Evolutionary conservation across 352 stramenopile genomes (phyloP).

Genomic region (Phytophthora vignae): DNA sequence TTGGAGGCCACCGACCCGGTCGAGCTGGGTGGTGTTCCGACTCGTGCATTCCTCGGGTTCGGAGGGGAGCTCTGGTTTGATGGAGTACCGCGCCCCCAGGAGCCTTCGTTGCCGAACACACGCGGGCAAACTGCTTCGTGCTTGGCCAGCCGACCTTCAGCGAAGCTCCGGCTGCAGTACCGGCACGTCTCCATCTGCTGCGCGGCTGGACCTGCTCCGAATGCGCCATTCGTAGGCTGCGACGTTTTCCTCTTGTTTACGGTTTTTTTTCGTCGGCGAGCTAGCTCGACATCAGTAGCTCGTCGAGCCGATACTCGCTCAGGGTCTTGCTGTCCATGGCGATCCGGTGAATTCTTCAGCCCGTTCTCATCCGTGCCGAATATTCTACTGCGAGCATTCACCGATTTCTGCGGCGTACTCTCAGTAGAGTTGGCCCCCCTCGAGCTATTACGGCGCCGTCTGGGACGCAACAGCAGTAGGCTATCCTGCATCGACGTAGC

Average conservation of each 20-base stretch:
- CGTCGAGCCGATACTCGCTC: constrained; percentile 3
- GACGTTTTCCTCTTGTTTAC: constrained; percentile 23
- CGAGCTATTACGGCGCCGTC: constrained; percentile 18
- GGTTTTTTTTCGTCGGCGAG: constrained; percentile 25
- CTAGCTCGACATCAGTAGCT: not conserved
- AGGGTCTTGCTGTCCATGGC: not conserved
- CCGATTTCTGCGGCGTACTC: constrained; percentile 23
- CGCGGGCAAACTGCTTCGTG: constrained; percentile 84
- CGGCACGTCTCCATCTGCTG: constrained; percentile 72
- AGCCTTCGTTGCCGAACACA: constrained; percentile 79
- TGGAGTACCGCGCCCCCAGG: constrained; percentile 69
- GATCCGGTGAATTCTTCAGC: constrained; percentile 15
- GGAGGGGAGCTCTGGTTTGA: constrained; percentile 17
- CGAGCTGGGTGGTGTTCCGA: constrained; percentile 24
- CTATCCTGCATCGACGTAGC: constrained; percentile 56
- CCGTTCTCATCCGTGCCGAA: constrained; percentile 9
- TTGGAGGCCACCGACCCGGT: constrained; percentile 23
- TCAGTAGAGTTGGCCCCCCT: constrained; percentile 11
- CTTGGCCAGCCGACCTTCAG: constrained; percentile 80
- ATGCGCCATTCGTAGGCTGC: constrained; percentile 14
- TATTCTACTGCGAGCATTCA: constrained; percentile 2
- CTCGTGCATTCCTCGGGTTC: constrained; percentile 16
- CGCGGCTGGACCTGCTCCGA: constrained; percentile 4
- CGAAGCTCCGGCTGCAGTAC: constrained; percentile 83
- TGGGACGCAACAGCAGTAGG: constrained; percentile 48